Evolutionary conservation across 2,329 filamentous ascomycete genomes (phyloP), one percentile per base, ranked within the genome.

Genomic region (Neofusicoccum ribis): DNA sequence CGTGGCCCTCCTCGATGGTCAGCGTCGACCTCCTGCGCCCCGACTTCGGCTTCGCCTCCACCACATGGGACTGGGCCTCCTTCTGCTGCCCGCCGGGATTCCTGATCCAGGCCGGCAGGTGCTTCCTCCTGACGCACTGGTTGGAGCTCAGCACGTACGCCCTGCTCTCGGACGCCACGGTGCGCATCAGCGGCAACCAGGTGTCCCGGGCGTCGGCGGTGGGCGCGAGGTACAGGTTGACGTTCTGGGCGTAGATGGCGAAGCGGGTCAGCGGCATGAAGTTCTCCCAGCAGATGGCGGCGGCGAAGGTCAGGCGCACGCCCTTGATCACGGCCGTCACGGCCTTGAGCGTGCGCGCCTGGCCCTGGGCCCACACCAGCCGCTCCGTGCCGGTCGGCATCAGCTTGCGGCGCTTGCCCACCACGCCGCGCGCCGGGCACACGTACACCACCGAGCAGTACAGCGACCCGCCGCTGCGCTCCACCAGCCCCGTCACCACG

Each of bases 241-340:
- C 88, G 73, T 96, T 96, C 77, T 97, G 94, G 2, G 87, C 85
- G 77, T 97, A 98, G 43, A 97, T 83, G 15, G 88, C 85, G 74
- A 96, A 91, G 17, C 94, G 86, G 7, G 97, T 82, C 17, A 97
- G 81, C 0, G 93, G 93, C 93, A 97, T 97, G 80, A 94, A 96
- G 77, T 91, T 97, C 77, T 98, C 93, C 93, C 93, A 97, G 82
- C 93, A 97, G 69, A 98, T 96, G 3, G 93, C 94, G 3, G 91
- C 88, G 0, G 90, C 93, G 66, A 97, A 85, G 65, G 91, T 94
- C 67, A 97, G 79, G 68, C 87, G 88, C 2, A 93, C 86, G 58
- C 92, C 92, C 67, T 89, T 89, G 75, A 97, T 92, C 27, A 83
- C 86, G 1, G 92, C 93, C 31, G 87, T 89, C 1, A 97, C 87